These are phyloP conservation scores for Andrographis paniculata DNA, from an alignment of 305 asterid genomes.

Conservation along the genomic window DNA sequence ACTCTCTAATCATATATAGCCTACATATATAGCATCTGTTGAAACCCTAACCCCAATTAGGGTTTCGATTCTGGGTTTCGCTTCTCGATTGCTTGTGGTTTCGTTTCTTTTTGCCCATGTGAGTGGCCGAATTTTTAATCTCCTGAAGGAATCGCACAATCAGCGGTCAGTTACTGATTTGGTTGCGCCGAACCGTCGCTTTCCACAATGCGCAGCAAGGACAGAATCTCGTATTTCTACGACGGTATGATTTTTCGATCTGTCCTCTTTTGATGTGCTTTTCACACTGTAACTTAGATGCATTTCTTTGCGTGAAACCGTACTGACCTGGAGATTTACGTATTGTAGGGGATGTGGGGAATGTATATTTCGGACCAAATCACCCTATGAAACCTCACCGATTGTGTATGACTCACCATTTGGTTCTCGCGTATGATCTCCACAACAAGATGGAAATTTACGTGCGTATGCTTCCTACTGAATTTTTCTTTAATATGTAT, in stretches of 20 bases:
- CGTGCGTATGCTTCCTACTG: conserved; percentile 35
- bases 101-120: conserved; percentile 6
- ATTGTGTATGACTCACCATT: conserved; percentile 94
- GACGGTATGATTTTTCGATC: conserved; percentile 45
- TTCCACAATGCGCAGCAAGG: conserved; percentile 73
- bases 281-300: not conserved
- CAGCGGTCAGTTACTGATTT: conserved; percentile 5
- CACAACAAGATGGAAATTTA: conserved; percentile 96
- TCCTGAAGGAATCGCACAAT: conserved; percentile 1
- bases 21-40: no score
- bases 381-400: conserved; percentile 99
- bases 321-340: conserved; percentile 19
- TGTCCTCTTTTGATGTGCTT: conserved; percentile 1
- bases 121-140: conserved; percentile 2
- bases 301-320: conserved; percentile 13
- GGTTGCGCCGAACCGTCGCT: no score
- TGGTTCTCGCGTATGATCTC: conserved; percentile 86
- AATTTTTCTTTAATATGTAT: not conserved
- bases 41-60: no score
- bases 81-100: not conserved
- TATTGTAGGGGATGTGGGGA: conserved; percentile 92
- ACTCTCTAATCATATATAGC: no score
- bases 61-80: conserved; percentile 14
- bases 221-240: conserved; percentile 83
- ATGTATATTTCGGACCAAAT: conserved; percentile 89